Conservation (phyloP, 73 alveolate species). For the Tetrahymena elliotti region DNA sequence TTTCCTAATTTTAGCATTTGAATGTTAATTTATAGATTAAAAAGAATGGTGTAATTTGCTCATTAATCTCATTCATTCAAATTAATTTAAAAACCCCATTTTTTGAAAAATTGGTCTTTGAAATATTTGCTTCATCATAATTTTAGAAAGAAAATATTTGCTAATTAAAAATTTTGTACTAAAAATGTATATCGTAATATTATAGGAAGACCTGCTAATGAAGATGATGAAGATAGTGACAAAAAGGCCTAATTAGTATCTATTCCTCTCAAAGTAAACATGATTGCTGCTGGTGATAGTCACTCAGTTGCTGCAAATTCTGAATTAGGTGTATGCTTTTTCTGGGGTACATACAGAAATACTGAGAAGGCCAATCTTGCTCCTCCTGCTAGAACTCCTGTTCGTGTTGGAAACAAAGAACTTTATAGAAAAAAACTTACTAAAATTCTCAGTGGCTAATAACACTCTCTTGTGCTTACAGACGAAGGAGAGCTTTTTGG, state of each 20-base stretch:
- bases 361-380: background rate
- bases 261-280: slow-evolving; percentile 13
- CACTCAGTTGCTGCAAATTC: slow-evolving; percentile 50
- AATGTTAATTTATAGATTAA: background rate
- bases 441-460: slow-evolving; percentile 39
- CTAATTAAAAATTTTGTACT: too few relatives aligned
- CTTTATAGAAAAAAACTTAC: slow-evolving; percentile 6
- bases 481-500: slow-evolving; percentile 25
- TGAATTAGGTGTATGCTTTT: slow-evolving; percentile 27
- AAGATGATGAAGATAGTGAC: slow-evolving; percentile 2
- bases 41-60: background rate
- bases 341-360: slow-evolving; percentile 55
- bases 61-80: too few relatives aligned
- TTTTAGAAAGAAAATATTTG: too few relatives aligned
- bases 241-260: slow-evolving; percentile 22
- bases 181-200: too few relatives aligned
- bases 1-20: background rate
- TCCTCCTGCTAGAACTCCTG: slow-evolving; percentile 21
- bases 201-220: background rate
- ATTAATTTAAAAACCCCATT: background rate
- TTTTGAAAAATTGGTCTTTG: background rate
- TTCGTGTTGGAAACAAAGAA: slow-evolving; percentile 18
- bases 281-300: slow-evolving; percentile 53
- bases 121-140: too few relatives aligned
- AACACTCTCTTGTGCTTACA: slow-evolving; percentile 44